phyloP scores from a whole-genome alignment of 192 early-diverging fungal species.

The Podila clonocystis region DNA sequence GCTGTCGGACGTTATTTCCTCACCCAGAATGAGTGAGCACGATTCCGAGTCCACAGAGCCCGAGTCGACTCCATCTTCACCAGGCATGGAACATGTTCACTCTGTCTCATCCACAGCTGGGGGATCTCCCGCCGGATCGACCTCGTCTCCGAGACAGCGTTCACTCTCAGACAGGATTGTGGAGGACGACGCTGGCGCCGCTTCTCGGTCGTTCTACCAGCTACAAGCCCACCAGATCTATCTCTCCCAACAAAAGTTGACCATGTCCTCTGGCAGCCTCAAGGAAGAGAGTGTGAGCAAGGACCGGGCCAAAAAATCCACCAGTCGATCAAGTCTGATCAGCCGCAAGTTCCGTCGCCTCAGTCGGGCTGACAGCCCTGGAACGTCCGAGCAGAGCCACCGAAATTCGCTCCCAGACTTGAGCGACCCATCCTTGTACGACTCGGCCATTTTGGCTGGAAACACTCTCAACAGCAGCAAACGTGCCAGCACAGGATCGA shows the following conservation, averaged over 20 bases:
- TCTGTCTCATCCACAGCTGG: not conserved
- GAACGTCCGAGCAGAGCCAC: not conserved
- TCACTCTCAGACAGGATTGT: conserved; percentile 18
- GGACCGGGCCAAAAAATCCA: conserved; percentile 28
- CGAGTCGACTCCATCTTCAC: conserved; percentile 26
- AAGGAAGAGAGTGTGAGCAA: conserved; percentile 5
- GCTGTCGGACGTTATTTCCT: conserved; percentile 14
- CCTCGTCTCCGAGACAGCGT: conserved; percentile 10
- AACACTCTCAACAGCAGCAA: conserved; percentile 8
- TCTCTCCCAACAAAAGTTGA: conserved; percentile 27
- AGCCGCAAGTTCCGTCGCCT: conserved; percentile 38
- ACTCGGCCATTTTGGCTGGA: not conserved
- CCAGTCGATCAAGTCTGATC: conserved; percentile 39
- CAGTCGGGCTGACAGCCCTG: conserved; percentile 14
- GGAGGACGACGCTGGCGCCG: conserved; percentile 26
- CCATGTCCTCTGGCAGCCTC: conserved; percentile 2
- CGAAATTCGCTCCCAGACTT: conserved; percentile 13
- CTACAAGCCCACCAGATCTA: conserved; percentile 44
- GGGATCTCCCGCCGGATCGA: conserved; percentile 2
- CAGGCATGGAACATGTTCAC: not conserved
- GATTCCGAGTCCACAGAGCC: conserved; percentile 12
- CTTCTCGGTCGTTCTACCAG: conserved; percentile 27
- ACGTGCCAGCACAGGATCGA: conserved; percentile 33
- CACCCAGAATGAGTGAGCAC: conserved; percentile 25
- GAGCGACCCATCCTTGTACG: conserved; percentile 5